A percentile compares a stretch with the other conserved stretches of the same genome.
Evolutionary conservation across 1,284 basidiomycete genomes (phyloP).

Genomic region (Fomes fomentarius): DNA sequence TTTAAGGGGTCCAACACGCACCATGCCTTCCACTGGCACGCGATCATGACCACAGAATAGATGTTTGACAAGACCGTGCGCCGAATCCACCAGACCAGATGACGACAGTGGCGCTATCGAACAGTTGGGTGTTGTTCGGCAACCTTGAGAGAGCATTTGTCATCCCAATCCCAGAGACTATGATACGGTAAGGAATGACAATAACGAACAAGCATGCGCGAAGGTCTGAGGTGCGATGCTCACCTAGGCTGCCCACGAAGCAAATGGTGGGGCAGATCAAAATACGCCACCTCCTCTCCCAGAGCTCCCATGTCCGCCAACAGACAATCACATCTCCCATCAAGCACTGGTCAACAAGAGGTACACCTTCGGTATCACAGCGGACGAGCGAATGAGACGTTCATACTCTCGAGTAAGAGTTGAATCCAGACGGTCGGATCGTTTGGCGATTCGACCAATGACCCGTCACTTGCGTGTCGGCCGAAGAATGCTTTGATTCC

Average conservation of each 20-base stretch:
- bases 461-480: not conserved
- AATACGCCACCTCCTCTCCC: not conserved
- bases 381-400: no score
- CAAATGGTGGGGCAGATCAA: not conserved
- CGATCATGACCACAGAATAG: not conserved
- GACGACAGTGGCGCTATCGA: not conserved
- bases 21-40: constrained; percentile 8
- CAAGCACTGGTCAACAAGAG: not conserved
- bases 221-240: not conserved
- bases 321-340: not conserved
- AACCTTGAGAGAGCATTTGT: not conserved
- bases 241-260: not conserved
- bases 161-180: constrained; percentile 7
- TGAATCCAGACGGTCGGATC: not conserved
- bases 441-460: not conserved
- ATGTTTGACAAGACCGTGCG: constrained; percentile 5
- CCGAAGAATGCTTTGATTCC: constrained; percentile 9
- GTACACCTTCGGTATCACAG: no score
- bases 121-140: not conserved
- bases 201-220: no score
- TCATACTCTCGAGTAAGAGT: not conserved
- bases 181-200: no score
- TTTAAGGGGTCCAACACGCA: not conserved
- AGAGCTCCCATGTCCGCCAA: not conserved
- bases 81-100: constrained; percentile 5